phyloP scores from a whole-genome alignment of 2,329 filamentous ascomycete species.

The Penicillium oxalicum region DNA sequence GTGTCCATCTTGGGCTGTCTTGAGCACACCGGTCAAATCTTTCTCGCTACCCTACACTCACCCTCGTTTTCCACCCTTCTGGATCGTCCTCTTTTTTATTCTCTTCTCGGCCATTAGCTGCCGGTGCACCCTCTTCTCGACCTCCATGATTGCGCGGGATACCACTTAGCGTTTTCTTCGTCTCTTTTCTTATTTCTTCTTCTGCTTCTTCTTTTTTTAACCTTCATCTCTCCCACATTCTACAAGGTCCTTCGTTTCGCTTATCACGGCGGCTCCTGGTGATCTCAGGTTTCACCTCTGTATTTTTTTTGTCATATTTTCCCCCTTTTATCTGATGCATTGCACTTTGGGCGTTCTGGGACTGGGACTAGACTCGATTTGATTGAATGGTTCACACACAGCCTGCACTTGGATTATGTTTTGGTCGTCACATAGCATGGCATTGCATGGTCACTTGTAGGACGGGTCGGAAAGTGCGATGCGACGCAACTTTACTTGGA shows the following conservation, averaged over 20 bases:
- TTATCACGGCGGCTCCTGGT: conserved; percentile 14
- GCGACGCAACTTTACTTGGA: conserved; percentile 26
- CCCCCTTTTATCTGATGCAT: conserved; percentile 29
- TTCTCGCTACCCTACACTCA: too few species aligned
- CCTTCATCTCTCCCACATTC: background rate
- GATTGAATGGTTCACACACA: conserved; percentile 26
- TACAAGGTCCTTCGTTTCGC: background rate
- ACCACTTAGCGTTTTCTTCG: conserved; percentile 12
- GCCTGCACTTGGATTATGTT: conserved; percentile 29
- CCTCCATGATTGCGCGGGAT: conserved; percentile 4
- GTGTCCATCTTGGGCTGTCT: too few species aligned
- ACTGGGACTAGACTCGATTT: conserved; percentile 33
- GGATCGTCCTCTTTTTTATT: background rate
- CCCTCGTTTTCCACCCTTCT: too few species aligned
- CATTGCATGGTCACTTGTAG: conserved; percentile 27
- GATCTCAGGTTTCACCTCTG: conserved; percentile 9
- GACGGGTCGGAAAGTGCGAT: conserved; percentile 24
- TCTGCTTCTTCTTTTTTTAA: background rate
- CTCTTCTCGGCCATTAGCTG: background rate
- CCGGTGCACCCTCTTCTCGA: background rate
- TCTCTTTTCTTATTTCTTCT: conserved; percentile 9
- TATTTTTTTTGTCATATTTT: conserved; percentile 11
- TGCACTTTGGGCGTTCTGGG: conserved; percentile 34
- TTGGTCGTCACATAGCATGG: conserved; percentile 25
- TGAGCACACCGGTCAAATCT: too few species aligned